Base-by-base conservation (phyloP, 1,284 basidiomycete genomes). In the Rhodotorula sp. region DNA sequence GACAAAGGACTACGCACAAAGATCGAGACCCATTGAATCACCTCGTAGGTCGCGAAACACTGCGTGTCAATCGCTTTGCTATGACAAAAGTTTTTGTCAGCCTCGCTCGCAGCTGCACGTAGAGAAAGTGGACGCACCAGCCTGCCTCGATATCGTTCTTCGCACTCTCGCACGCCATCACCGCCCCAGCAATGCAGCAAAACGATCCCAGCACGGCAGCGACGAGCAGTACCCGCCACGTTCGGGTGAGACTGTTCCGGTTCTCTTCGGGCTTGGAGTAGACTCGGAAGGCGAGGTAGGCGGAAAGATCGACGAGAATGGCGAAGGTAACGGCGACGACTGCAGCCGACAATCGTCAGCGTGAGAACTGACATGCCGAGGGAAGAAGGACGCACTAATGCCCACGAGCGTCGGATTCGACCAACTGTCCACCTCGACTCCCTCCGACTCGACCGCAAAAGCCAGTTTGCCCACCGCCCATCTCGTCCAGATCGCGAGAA, bases 21-120 rank as follows among this genome's bases (percentile, higher is more conserved):
- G 50, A 69, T 69, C 7, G 64, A 62, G 26, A 31, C 10, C 64
- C 60, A 59, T 37, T 55, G 31, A 2, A 65, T 47, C 7, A 18
- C 28, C 1, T 13, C 18, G 28, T 65, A 69, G 8, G 46, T 51
- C 2, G 30, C 7, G 31, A 31, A 62, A 58, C 68, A 69, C 10
- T 62, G 26, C 11, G 53, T 54, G 16, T 63, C 64, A 30, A 69
- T 55, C 11, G 44, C 52, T 9, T 22, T n/a, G 18, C 61, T 66
- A 15, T n/a, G 7, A 16, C 9, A n/a, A 20, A 10, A 37, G 16
- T 22, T 2, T 10, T 10, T n/a, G 48, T 26, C 24, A 20, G 30
- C 11, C 22, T 28, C 20, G 7, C 24, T 0, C 5, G 5, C 44
- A 6, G 16, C 22, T 9, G 26, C 28, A 10, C 9, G 26, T 9